Evolutionary conservation across 495 filamentous ascomycete genomes (phyloP).

Genomic region (Xylaria curta): DNA sequence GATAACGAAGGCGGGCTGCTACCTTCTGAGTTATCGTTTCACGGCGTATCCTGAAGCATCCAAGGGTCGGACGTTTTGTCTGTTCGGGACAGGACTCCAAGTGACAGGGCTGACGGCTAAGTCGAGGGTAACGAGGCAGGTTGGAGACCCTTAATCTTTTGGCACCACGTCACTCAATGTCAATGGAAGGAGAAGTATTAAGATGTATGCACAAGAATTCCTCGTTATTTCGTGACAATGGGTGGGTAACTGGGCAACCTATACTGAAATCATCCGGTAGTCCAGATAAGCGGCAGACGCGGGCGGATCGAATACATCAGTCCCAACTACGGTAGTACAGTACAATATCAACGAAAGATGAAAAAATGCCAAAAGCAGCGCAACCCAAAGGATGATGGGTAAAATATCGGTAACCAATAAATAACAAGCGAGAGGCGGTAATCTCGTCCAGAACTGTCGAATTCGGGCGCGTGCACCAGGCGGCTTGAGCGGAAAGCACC

Average conservation of each 20-base stretch:
- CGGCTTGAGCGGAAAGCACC: constrained; percentile 21
- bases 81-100: background rate
- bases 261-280: constrained; percentile 1
- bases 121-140: background rate
- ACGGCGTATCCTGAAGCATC: background rate
- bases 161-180: background rate
- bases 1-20: background rate
- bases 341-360: background rate
- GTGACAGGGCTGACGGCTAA: background rate
- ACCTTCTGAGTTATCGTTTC: background rate
- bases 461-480: constrained; percentile 20
- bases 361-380: background rate
- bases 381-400: constrained; percentile 20
- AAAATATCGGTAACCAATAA: constrained; percentile 22
- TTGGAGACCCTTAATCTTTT: background rate
- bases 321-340: background rate
- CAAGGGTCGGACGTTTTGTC: background rate
- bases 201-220: background rate
- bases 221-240: constrained; percentile 5
- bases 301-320: constrained; percentile 15
- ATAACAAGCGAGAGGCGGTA: background rate
- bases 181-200: background rate
- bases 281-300: constrained; percentile 20
- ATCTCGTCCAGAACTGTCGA: constrained; percentile 8
- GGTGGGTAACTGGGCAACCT: background rate